phyloP scores from a whole-genome alignment of 2,329 filamentous ascomycete genomes.

The Fusarium sp. region DNA sequence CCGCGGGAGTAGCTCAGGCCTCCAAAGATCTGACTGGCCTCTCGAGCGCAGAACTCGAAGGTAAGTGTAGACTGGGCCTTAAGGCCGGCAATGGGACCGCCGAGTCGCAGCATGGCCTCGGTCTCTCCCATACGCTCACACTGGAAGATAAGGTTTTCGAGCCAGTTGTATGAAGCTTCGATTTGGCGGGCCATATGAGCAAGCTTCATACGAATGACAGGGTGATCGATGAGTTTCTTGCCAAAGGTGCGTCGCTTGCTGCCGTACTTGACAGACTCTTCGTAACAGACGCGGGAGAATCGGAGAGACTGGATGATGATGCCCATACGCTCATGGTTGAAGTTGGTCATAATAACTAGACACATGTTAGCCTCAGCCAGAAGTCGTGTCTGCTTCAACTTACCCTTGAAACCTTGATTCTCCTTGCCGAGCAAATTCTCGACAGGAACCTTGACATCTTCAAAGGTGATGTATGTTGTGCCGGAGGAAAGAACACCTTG shows the following conservation, averaged over 20 bases:
- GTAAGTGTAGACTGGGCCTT: conserved; percentile 95
- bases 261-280: conserved; percentile 95
- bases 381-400: conserved; percentile 73
- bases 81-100: conserved; percentile 90
- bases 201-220: conserved; percentile 96
- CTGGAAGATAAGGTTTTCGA: conserved; percentile 95
- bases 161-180: conserved; percentile 96
- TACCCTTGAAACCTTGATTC: conserved; percentile 94
- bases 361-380: conserved; percentile 65
- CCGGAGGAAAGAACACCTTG: conserved; percentile 87
- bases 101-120: conserved; percentile 95
- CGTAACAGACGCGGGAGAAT: conserved; percentile 96
- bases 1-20: conserved; percentile 92
- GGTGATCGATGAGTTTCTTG: conserved; percentile 95
- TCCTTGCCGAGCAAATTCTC: conserved; percentile 98
- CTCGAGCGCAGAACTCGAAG: conserved; percentile 97
- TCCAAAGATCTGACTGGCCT: conserved; percentile 97
- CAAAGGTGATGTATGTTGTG: conserved; percentile 94
- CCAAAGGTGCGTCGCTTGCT: conserved; percentile 97
- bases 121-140: conserved; percentile 92
- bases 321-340: conserved; percentile 98
- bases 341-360: conserved; percentile 97
- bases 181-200: conserved; percentile 99
- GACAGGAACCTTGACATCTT: conserved; percentile 99
- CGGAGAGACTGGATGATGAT: conserved; percentile 98